Evolutionary conservation across 1,284 basidiomycete species (phyloP).

Genomic region (Cryptococcus depauperatus): DNA sequence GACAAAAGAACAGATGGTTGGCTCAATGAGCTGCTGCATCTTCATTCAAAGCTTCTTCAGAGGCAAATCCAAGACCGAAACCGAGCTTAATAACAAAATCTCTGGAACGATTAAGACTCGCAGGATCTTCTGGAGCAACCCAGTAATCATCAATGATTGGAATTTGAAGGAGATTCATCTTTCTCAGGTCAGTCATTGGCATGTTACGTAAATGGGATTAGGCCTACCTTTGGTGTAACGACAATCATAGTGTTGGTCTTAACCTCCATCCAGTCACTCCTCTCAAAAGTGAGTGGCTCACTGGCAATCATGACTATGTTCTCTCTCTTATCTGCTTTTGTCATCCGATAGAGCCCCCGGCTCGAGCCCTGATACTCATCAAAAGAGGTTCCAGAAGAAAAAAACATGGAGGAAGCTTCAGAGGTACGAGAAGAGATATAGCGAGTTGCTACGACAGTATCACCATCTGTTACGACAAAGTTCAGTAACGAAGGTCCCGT

Average conservation of each 20-base stretch:
- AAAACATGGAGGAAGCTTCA: constrained; percentile 92
- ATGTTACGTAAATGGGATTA: no score
- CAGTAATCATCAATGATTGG: constrained; percentile 83
- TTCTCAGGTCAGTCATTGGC: neutral
- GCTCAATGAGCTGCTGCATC: neutral
- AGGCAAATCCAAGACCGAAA: constrained; percentile 25
- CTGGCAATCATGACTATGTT: constrained; percentile 87
- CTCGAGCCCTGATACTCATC: constrained; percentile 64
- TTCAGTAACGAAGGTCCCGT: constrained; percentile 81
- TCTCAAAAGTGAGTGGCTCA: constrained; percentile 85
- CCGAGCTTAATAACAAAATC: constrained; percentile 43
- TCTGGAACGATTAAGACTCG: constrained; percentile 30
- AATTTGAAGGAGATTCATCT: constrained; percentile 80
- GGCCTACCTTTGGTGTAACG: constrained; percentile 74
- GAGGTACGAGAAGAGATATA: constrained; percentile 87
- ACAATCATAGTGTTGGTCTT: constrained; percentile 88
- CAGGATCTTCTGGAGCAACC: constrained; percentile 53
- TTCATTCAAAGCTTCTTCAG: constrained; percentile 5
- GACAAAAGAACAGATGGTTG: no score
- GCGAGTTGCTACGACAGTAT: constrained; percentile 84
- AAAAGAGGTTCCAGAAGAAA: constrained; percentile 88
- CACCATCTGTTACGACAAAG: constrained; percentile 91
- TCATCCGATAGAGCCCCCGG: constrained; percentile 87
- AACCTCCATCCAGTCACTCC: constrained; percentile 70
- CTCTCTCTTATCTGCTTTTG: constrained; percentile 81